Conservation (phyloP, 2,329 filamentous ascomycete genomes). For the Podosphaera fusca region DNA sequence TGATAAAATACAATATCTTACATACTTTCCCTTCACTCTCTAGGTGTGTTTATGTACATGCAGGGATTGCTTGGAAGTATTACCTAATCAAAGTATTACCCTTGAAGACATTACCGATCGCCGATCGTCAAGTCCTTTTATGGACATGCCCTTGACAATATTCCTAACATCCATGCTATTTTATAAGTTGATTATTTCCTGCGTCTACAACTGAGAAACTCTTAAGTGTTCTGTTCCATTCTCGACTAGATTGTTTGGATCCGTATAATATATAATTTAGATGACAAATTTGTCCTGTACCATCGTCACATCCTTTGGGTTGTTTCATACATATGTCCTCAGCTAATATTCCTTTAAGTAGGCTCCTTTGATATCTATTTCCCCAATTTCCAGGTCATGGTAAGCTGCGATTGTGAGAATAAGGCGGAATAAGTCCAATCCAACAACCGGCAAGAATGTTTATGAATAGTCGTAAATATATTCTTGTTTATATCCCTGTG, state of each 20-base stretch:
- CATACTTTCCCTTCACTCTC: too few relatives aligned
- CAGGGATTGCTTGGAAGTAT: too few relatives aligned
- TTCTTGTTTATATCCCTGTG: not conserved
- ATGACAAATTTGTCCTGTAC: not conserved
- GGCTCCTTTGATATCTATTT: not conserved
- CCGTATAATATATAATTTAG: not conserved
- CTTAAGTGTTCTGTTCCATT: not conserved
- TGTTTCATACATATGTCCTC: not conserved
- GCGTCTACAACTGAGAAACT: not conserved
- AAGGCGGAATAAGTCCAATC: not conserved
- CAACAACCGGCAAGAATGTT: not conserved
- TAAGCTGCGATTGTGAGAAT: not conserved
- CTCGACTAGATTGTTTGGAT: not conserved
- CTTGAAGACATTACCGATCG: too few relatives aligned
- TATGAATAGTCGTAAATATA: not conserved
- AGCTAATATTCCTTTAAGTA: not conserved
- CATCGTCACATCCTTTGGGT: not conserved
- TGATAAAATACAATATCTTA: too few relatives aligned
- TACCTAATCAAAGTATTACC: too few relatives aligned
- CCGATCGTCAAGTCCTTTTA: too few relatives aligned
- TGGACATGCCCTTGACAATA: too few relatives aligned
- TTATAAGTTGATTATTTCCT: not conserved
- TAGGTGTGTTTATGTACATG: too few relatives aligned
- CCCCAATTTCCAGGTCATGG: not conserved
- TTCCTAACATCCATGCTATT: not conserved